Evolutionary conservation across 2,329 filamentous ascomycete genomes (phyloP).

Genomic region (Verticillium tricorpus): DNA sequence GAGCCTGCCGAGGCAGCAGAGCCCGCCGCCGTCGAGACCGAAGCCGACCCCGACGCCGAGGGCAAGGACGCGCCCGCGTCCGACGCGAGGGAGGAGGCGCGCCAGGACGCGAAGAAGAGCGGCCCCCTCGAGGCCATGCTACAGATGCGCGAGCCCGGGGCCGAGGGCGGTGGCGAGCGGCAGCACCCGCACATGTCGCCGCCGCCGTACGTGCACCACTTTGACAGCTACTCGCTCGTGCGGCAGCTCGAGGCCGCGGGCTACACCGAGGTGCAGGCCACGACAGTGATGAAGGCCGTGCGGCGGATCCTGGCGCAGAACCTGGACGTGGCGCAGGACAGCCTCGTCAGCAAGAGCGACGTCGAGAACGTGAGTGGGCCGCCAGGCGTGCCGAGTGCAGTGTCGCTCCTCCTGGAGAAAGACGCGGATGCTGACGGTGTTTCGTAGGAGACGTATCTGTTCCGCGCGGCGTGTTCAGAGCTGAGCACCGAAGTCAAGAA

Average conservation of each 20-base stretch:
- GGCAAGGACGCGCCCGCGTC: conserved; percentile 5
- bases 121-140: conserved; percentile 48
- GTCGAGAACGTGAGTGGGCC: conserved; percentile 66
- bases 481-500: conserved; percentile 82
- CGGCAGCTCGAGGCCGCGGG: conserved; percentile 68
- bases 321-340: conserved; percentile 72
- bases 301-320: conserved; percentile 73
- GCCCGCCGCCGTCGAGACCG: neutral
- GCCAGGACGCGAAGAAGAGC: conserved; percentile 34
- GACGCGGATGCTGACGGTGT: conserved; percentile 9
- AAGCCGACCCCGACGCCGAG: neutral
- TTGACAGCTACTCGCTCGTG: conserved; percentile 89
- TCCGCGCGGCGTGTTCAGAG: conserved; percentile 89
- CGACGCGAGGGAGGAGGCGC: conserved; percentile 19
- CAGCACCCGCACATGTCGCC: conserved; percentile 65
- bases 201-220: conserved; percentile 87
- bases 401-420: neutral
- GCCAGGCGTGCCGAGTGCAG: neutral
- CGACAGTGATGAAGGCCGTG: conserved; percentile 89
- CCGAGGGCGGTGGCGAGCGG: conserved; percentile 16
- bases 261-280: conserved; percentile 70
- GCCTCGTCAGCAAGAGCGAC: conserved; percentile 82
- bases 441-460: conserved; percentile 75
- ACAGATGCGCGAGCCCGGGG: conserved; percentile 37
- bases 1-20: conserved; percentile 8